These are phyloP conservation scores for Diaporthe longicolla DNA, from an alignment of 2,329 filamentous ascomycete species.

Conservation along the genomic window DNA sequence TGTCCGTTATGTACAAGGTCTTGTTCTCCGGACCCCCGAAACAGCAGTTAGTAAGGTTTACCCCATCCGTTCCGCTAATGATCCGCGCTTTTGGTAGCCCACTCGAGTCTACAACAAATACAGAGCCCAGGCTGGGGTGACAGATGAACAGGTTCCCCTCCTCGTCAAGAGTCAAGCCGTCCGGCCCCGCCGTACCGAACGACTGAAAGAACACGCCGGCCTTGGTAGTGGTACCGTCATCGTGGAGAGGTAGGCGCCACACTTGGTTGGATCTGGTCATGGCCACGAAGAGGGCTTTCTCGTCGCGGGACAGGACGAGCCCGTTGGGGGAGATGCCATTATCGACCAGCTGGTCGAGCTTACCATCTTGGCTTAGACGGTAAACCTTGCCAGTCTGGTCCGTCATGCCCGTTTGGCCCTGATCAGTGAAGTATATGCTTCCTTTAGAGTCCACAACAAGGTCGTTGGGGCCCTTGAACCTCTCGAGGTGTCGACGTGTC, in stretches of 20 bases:
- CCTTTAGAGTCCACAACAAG: constrained; percentile 5
- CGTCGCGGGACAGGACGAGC: neutral
- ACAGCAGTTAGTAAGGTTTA: constrained; percentile 6
- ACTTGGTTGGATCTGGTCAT: constrained; percentile 14
- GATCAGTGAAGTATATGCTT: neutral
- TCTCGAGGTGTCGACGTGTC: constrained; percentile 11
- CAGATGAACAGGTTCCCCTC: constrained; percentile 12
- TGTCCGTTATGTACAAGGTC: constrained; percentile 12
- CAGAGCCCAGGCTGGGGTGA: neutral
- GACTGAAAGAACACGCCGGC: constrained; percentile 1
- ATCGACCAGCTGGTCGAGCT: neutral
- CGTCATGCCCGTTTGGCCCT: constrained; percentile 9
- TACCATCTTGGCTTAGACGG: neutral
- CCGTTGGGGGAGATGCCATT: constrained; percentile 15
- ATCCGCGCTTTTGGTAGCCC: neutral
- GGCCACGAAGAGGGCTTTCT: constrained; percentile 12
- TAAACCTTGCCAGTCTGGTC: constrained; percentile 2
- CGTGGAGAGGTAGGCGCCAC: neutral
- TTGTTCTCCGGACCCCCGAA: constrained; percentile 12
- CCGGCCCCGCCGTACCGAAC: neutral
- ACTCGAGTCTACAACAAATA: neutral
- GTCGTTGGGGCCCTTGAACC: constrained; percentile 19
- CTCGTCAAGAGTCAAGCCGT: neutral
- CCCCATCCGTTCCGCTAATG: neutral
- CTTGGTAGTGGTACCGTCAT: neutral